Evolutionary conservation across 352 stramenopile species (phyloP).

Genomic region (Albugo laibachii): DNA sequence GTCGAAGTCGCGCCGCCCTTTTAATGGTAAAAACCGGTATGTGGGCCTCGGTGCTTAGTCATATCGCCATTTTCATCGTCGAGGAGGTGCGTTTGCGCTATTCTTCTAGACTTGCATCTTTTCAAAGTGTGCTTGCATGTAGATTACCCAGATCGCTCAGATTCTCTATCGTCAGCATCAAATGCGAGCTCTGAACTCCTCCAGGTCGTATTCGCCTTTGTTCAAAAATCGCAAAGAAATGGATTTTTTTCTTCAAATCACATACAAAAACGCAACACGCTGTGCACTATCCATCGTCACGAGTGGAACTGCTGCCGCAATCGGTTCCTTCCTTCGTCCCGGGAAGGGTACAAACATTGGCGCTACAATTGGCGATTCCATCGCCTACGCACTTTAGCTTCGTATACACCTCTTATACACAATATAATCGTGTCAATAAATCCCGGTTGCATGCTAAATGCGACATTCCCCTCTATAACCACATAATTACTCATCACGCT

Average conservation of each 20-base stretch:
- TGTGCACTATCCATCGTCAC: conserved; percentile 46
- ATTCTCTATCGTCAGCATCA: conserved; percentile 33
- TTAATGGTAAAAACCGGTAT: conserved; percentile 68
- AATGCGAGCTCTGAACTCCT: conserved; percentile 6
- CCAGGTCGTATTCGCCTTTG: conserved; percentile 15
- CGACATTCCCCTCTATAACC: no score
- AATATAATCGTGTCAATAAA: no score
- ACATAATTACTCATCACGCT: no score
- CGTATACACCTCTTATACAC: no score
- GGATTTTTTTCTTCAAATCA: conserved; percentile 23
- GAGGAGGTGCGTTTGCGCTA: conserved; percentile 31
- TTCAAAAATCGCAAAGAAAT: conserved; percentile 9
- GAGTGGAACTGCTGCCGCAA: conserved; percentile 33
- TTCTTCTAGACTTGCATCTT: no score
- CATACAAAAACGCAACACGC: conserved; percentile 33
- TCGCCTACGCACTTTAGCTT: conserved; percentile 47
- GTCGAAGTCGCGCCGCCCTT: conserved; percentile 20
- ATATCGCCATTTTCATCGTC: conserved; percentile 65
- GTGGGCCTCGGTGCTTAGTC: conserved; percentile 44
- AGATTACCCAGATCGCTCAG: conserved; percentile 47
- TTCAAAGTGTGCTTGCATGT: neutral
- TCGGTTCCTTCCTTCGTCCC: conserved; percentile 50
- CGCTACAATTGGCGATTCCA: conserved; percentile 53
- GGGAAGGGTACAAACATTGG: conserved; percentile 62
- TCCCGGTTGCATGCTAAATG: no score